A percentile compares a stretch with the other conserved stretches of the same genome.
Evolutionary conservation across 78 protist genomes (phyloP).

Genomic region (Dictyostelium capitatum): DNA sequence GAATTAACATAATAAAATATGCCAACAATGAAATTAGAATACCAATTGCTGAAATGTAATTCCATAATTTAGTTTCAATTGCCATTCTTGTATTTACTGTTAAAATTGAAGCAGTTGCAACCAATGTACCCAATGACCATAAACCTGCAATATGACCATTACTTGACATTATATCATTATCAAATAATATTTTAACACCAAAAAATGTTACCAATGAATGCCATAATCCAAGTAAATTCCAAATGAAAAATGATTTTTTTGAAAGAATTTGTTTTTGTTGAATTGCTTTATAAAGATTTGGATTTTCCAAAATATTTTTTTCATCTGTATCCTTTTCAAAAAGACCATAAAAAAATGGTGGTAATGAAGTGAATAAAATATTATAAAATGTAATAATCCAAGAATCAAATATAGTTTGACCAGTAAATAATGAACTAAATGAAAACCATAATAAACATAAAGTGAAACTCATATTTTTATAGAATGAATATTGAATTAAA

Average conservation of each 20-base stretch:
- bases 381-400: conserved; percentile 89
- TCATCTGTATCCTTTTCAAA: conserved; percentile 83
- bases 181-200: conserved; percentile 48
- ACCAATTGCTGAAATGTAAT: background rate
- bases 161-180: conserved; percentile 41
- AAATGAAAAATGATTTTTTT: conserved; percentile 43
- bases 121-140: conserved; percentile 74
- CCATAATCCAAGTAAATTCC: conserved; percentile 77
- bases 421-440: conserved; percentile 78
- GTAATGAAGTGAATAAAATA: conserved; percentile 91
- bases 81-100: conserved; percentile 49
- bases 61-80: conserved; percentile 75
- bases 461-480: conserved; percentile 90
- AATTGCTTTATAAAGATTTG: conserved; percentile 43
- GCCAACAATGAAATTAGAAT: conserved; percentile 27
- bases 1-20: conserved; percentile 44
- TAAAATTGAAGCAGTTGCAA: conserved; percentile 50
- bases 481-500: conserved; percentile 92
- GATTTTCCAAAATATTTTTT: conserved; percentile 58
- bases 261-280: conserved; percentile 7
- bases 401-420: conserved; percentile 88
- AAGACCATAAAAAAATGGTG: conserved; percentile 84
- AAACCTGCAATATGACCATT: conserved; percentile 69
- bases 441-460: conserved; percentile 82
- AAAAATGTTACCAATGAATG: conserved; percentile 65